A percentile compares a stretch with the other conserved stretches of the same genome.
Conservation (phyloP, 306 rosid species). For the Citrullus colocynthis region DNA sequence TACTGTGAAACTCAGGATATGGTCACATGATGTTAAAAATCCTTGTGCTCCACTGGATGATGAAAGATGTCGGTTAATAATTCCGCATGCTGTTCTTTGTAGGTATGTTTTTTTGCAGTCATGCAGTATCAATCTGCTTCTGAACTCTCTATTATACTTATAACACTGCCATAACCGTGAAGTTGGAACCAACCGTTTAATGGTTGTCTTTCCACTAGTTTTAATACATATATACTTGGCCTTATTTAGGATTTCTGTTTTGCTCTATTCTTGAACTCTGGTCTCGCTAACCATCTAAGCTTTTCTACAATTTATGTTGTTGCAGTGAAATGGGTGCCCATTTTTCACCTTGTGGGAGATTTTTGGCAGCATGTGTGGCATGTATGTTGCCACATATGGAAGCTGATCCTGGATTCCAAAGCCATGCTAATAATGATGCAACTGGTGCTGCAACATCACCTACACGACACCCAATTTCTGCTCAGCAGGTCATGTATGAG, state of each 20-base stretch:
- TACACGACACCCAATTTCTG: constrained; percentile 89
- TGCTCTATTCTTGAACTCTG: not conserved
- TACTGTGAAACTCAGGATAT: constrained; percentile 86
- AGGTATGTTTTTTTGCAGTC: constrained; percentile 37
- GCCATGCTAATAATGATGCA: constrained; percentile 47
- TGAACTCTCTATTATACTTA: not conserved
- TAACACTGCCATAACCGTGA: not conserved
- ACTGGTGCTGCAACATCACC: constrained; percentile 74
- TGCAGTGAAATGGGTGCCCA: constrained; percentile 99
- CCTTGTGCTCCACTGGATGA: constrained; percentile 63
- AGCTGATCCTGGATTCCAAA: constrained; percentile 68
- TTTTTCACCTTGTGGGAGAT: constrained; percentile 98
- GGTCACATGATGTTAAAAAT: constrained; percentile 76
- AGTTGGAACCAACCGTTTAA: not conserved
- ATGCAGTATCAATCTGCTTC: not conserved
- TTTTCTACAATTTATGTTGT: constrained; percentile 9
- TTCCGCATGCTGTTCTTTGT: constrained; percentile 95
- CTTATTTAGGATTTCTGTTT: not conserved
- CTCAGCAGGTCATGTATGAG: constrained; percentile 87
- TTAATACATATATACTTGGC: not conserved
- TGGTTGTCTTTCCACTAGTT: not conserved
- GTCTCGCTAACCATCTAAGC: not conserved
- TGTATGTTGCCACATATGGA: constrained; percentile 83
- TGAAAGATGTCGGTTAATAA: constrained; percentile 55
- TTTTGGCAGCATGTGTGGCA: constrained; percentile 97